phyloP scores from a whole-genome alignment of 2,329 filamentous ascomycete species.

The Paraphoma sp. region DNA sequence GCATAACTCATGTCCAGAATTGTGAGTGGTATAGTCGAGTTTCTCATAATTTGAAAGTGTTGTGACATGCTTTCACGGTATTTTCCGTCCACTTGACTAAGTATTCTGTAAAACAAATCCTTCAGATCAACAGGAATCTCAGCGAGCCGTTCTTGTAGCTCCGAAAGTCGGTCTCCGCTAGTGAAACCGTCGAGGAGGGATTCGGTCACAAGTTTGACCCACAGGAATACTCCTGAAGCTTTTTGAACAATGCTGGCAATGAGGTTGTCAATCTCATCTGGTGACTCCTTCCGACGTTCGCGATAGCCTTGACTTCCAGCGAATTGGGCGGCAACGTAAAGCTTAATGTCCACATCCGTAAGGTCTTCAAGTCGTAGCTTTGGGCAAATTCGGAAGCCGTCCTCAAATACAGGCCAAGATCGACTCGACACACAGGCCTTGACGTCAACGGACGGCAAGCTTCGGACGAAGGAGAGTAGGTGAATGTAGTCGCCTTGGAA shows the following conservation, averaged over 20 bases:
- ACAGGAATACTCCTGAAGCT: conserved; percentile 5
- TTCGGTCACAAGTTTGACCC: not conserved
- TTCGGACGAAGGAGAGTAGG: not conserved
- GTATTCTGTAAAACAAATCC: not conserved
- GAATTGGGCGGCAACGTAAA: conserved; percentile 3
- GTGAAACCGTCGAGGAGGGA: conserved; percentile 1
- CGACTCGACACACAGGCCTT: conserved; percentile 35
- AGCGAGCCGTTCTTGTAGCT: conserved; percentile 6
- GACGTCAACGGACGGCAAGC: conserved; percentile 13
- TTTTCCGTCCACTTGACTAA: not conserved
- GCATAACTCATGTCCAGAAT: not conserved
- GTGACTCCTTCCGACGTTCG: not conserved
- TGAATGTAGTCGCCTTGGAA: conserved; percentile 1
- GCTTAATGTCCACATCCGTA: conserved; percentile 23
- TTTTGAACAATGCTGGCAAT: not conserved
- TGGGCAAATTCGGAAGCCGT: conserved; percentile 23
- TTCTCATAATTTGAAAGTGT: not conserved
- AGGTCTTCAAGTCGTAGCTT: conserved; percentile 27
- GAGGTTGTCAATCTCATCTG: not conserved
- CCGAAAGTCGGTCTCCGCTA: not conserved
- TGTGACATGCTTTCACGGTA: not conserved
- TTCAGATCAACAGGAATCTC: conserved; percentile 11
- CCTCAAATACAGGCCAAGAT: conserved; percentile 30
- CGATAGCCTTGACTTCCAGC: not conserved
- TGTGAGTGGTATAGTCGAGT: not conserved